phyloP scores from a whole-genome alignment of 139 green algal species.

The Mychonastes homosphaera region DNA sequence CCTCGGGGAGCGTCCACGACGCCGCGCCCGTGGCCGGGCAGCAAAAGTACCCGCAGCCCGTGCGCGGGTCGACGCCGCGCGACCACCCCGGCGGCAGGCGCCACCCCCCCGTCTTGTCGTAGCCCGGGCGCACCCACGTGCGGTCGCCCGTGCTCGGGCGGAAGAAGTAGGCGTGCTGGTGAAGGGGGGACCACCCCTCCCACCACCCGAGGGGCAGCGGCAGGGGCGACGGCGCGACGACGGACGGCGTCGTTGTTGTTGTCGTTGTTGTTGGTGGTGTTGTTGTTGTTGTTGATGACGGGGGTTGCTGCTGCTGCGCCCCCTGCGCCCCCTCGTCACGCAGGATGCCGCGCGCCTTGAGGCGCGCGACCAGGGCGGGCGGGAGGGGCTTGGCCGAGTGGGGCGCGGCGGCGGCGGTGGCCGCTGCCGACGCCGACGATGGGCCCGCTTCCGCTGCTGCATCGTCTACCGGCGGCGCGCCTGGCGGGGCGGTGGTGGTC shows the following conservation, averaged over 20 bases:
- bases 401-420: not conserved
- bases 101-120: too few species aligned
- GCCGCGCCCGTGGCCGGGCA: not conserved
- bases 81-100: constrained; percentile 47
- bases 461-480: too few species aligned
- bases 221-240: not conserved
- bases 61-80: constrained; percentile 30
- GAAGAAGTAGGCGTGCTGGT: constrained; percentile 58
- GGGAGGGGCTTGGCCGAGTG: constrained; percentile 32
- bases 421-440: not conserved
- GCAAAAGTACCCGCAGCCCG: not conserved
- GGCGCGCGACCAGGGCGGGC: constrained; percentile 35
- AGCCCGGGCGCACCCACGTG: constrained; percentile 28
- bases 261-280: constrained; percentile 13
- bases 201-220: constrained; percentile 52
- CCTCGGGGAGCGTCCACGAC: not conserved
- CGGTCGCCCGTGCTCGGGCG: constrained; percentile 44
- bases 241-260: constrained; percentile 7
- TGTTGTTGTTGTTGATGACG: not conserved
- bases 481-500: too few species aligned
- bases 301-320: not conserved
- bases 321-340: not conserved
- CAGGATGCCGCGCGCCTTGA: constrained; percentile 47
- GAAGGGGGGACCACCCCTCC: constrained; percentile 47
- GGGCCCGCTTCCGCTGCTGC: constrained; percentile 8